Percentiles rank a stretch among this genome's conserved stretches.
phyloP scores from a whole-genome alignment of 768 basidiomycete species.

The Polyporus arcularius region DNA sequence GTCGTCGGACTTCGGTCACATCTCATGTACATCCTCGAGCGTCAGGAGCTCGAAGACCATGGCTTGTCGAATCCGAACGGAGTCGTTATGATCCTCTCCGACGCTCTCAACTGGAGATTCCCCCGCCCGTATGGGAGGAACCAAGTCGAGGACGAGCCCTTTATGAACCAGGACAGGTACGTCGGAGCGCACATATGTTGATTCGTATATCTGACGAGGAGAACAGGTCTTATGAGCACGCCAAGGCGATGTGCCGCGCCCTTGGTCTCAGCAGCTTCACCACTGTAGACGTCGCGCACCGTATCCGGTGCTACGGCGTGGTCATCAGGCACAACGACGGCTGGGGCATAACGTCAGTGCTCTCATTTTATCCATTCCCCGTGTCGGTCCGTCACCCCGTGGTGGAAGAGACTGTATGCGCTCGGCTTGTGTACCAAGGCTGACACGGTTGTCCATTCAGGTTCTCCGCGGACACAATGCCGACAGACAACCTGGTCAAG shows the following conservation, averaged over 20 bases:
- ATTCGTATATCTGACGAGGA: too few relatives aligned
- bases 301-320: conserved; percentile 40
- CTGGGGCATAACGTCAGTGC: conserved; percentile 75
- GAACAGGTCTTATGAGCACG: conserved; percentile 46
- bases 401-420: background rate
- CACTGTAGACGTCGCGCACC: conserved; percentile 76
- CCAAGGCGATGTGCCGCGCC: conserved; percentile 44
- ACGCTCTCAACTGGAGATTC: conserved; percentile 52
- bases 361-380: background rate
- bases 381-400: background rate
- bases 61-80: conserved; percentile 58
- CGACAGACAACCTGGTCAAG: conserved; percentile 63
- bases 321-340: conserved; percentile 68
- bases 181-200: too few relatives aligned
- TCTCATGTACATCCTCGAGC: conserved; percentile 71
- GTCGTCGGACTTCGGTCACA: conserved; percentile 61
- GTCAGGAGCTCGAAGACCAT: conserved; percentile 68
- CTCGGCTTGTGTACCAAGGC: background rate
- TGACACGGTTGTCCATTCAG: conserved; percentile 42
- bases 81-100: conserved; percentile 52
- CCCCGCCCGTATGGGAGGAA: conserved; percentile 34
- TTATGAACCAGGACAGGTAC: conserved; percentile 13
- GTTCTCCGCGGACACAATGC: conserved; percentile 91
- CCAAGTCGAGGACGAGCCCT: conserved; percentile 17
- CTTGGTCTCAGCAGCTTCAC: conserved; percentile 62